Evolutionary conservation across 2,329 filamentous ascomycete species (phyloP).

Genomic region (Sclerotinia trifoliorum): DNA sequence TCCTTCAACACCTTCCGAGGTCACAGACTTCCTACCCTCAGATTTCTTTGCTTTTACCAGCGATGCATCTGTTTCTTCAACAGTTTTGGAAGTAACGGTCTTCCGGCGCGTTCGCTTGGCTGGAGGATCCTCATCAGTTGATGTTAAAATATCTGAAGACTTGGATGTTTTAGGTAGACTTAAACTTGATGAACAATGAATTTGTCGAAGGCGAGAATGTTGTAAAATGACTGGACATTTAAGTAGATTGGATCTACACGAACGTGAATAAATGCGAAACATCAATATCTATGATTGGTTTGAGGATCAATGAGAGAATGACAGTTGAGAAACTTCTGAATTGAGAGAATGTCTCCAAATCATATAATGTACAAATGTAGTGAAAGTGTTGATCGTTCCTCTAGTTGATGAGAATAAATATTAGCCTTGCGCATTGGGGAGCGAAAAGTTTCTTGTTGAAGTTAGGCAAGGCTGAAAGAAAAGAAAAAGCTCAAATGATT

Average conservation of each 20-base stretch:
- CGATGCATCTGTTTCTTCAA: background rate
- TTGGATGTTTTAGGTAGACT: background rate
- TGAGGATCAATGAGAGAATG: background rate
- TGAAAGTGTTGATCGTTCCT: background rate
- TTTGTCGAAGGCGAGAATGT: background rate
- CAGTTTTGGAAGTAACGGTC: background rate
- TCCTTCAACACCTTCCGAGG: background rate
- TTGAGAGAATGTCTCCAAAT: background rate
- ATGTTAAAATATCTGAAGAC: background rate
- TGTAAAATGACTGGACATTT: background rate
- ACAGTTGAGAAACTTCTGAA: background rate
- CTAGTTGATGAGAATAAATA: background rate
- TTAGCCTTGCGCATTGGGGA: background rate
- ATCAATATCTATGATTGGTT: constrained; percentile 25
- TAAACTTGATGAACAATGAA: constrained; percentile 2
- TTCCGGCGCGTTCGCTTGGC: constrained; percentile 6
- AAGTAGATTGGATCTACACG: constrained; percentile 26
- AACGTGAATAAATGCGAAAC: constrained; percentile 28
- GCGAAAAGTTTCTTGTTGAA: background rate
- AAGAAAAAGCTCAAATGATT: background rate
- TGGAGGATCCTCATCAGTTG: background rate
- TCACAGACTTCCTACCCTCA: background rate
- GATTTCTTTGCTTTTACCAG: background rate
- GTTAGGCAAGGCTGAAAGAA: background rate
- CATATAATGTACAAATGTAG: background rate